Evolutionary conservation across 805 yeast species (phyloP).

Genomic region (Schwanniomyces vanrijiae): DNA sequence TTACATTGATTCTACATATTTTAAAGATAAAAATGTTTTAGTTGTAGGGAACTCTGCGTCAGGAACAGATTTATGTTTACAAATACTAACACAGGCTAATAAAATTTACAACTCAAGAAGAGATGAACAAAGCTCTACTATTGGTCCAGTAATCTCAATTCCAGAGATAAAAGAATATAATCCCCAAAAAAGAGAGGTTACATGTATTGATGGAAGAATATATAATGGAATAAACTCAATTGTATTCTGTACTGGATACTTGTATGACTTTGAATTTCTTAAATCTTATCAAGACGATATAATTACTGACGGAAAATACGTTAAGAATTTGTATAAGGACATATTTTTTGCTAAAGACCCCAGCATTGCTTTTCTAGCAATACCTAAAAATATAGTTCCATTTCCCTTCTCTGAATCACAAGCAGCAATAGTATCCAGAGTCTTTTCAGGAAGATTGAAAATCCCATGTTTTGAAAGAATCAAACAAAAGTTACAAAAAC

Average conservation of each 20-base stretch:
- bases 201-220: conserved; percentile 17
- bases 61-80: conserved; percentile 54
- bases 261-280: conserved; percentile 20
- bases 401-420: conserved; percentile 43
- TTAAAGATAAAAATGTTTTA: conserved; percentile 31
- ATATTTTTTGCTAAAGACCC: conserved; percentile 34
- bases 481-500: conserved; percentile 29
- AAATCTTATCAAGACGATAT: conserved; percentile 3
- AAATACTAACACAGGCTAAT: conserved; percentile 16
- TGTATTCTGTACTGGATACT: conserved; percentile 25
- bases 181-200: conserved; percentile 9
- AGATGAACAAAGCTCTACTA: no score
- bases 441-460: conserved; percentile 24
- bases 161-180: conserved; percentile 6
- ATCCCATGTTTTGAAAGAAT: no score
- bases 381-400: conserved; percentile 36
- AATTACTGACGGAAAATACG: conserved; percentile 22
- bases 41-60: conserved; percentile 57
- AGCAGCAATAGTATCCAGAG: conserved; percentile 33
- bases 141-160: no score
- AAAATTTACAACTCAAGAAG: conserved; percentile 11
- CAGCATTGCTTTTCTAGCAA: conserved; percentile 32
- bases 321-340: conserved; percentile 31
- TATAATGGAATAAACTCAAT: conserved; percentile 15
- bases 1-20: conserved; percentile 31